Base-by-base conservation (phyloP, 495 filamentous ascomycete species). In the Lichina pygmaea region DNA sequence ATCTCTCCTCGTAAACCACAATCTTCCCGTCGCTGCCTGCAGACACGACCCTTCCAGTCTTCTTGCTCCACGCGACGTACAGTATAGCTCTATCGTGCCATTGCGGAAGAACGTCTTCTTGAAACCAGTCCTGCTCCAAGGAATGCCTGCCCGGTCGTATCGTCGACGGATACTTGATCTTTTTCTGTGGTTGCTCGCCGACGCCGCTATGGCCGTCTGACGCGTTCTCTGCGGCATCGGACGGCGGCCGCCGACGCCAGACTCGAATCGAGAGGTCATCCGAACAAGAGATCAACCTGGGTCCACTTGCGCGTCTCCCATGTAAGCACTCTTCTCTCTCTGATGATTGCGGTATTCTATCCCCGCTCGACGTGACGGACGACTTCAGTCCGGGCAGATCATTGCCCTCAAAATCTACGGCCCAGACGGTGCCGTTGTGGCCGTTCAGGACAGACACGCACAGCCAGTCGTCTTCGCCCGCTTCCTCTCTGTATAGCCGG, bases 341-440 rank as follows among this genome's bases (percentile, higher is more conserved):
- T 54, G 56, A 7, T 37, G 7, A 10, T 12, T 31, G 12, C 6
- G 44, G 17, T 2, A 12, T 8, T 30, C 2, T 2, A 1, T 44
- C 8, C 11, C 44, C 11, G 16, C 34, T 13, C 8, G 33, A 4
- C 11, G 32, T 17, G 8, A 45, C 32, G 9, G 37, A 33, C 17
- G 48, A 48, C 31, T 57, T 49, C 37, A 41, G 45, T 38, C 60
- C 58, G 36, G 44, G 44, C 4, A 24, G 24, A 24, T 24, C 24
- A 24, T 24, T 24, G 13, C 36, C 36, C 61, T 93, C 89, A 69
- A 85, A 95, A 48, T 81, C 71, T 8, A 93, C 48, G 40, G 68
- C 75, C 89, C 89, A 97, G 7, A 95, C 86, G 8, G 89, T 97
- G 12, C 65, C 69, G 44, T 59, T 60, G 58, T 93, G 84, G 0